Evolutionary conservation across 2,329 filamentous ascomycete species (phyloP), one percentile per base, ranked within the genome.

Genomic region (Pseudogymnoascus sp.): DNA sequence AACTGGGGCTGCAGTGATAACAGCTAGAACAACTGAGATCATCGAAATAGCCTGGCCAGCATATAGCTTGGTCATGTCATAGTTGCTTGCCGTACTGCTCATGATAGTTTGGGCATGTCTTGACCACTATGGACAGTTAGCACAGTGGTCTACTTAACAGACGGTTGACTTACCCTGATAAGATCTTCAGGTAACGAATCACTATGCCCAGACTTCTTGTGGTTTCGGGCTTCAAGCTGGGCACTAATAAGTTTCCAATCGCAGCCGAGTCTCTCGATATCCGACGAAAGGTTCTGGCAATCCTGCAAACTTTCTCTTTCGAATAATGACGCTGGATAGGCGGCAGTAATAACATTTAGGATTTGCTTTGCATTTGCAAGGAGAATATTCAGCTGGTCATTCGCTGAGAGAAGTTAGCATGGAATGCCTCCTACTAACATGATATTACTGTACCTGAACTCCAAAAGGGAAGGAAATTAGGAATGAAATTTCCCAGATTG

Each of bases 61-160:
- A 31, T 77, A 68, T 59, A 95, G 80, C 61, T 82, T 84, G 1
- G 80, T 71, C 66, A 95, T 79, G 71, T 96, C 83, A 73, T 99
- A 99, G 72, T 96, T 95, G 74, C 92, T 97, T 4, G 94, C 92
- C 73, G 94, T 91, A 70, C 86, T 88, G 69, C 91, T 95, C 82
- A 99, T 90, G 14, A 91, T 77, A 21, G 83, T 80, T 73, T 97
- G 94, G 21, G 69, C 71, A 16, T 80, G 75, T 5, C 73, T 73
- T 61, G 77, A 75, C 38, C 79, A 78, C 64, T 77, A 68, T 14
- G 67, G n/a, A 28, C 14, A 23, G 64, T 72, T 65, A 71, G 67
- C 28, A 21, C 38, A 25, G 42, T 31, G 21, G n/a, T 28, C 18
- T 16, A 10, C 21, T 8, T 21, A 37, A 25, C 3, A 8, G 8